These are phyloP conservation scores for Iris macrosiphon DNA, from an alignment of 106 monocot species.

Conservation along the genomic window DNA sequence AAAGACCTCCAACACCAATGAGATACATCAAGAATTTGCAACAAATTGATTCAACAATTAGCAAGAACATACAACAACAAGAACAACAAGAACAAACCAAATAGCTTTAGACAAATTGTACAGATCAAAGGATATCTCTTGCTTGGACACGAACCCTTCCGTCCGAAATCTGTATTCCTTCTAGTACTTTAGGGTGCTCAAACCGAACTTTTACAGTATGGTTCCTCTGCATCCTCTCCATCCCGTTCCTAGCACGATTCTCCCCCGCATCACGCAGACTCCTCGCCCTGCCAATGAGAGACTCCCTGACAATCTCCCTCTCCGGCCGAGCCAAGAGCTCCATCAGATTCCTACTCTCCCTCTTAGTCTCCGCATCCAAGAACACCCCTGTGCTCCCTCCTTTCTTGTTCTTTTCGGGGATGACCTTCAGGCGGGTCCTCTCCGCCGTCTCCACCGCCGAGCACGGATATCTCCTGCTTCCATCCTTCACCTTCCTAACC, in stretches of 20 bases:
- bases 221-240: slow-evolving; percentile 14
- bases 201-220: slow-evolving; percentile 11
- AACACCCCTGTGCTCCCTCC: slow-evolving; percentile 9
- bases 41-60: not conserved
- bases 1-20: not conserved
- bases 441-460: slow-evolving; percentile 53
- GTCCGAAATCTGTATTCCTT: slow-evolving; percentile 9
- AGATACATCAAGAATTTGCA: not conserved
- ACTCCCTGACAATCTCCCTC: slow-evolving; percentile 2
- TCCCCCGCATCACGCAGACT: slow-evolving; percentile 16
- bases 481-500: too few relatives aligned
- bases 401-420: not conserved
- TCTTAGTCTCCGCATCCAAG: slow-evolving; percentile 14
- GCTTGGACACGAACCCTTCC: slow-evolving; percentile 2
- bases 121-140: not conserved
- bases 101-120: not conserved
- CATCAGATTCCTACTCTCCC: slow-evolving; percentile 40
- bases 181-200: slow-evolving; percentile 1
- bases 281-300: slow-evolving; percentile 19
- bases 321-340: slow-evolving; percentile 34
- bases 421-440: slow-evolving; percentile 18
- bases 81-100: slow-evolving; percentile 1
- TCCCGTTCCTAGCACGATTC: slow-evolving; percentile 1
- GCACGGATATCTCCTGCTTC: too few relatives aligned
- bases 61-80: not conserved